Percentiles rank a stretch among this genome's conserved stretches.
phyloP scores from a whole-genome alignment of 2,329 filamentous ascomycete species.

The Lecanicillium sp. region DNA sequence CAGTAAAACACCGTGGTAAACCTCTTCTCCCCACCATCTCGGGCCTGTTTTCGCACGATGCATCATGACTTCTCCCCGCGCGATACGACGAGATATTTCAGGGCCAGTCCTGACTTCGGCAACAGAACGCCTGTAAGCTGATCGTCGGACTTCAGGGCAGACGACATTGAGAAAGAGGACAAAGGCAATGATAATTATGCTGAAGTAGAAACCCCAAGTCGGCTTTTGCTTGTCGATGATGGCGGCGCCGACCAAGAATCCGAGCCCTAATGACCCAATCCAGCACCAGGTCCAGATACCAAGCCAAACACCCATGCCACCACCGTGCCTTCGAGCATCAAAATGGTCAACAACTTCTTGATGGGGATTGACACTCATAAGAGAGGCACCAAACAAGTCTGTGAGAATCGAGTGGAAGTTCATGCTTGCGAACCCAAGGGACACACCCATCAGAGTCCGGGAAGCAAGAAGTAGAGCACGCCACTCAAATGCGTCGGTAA shows the following conservation, averaged over 20 bases:
- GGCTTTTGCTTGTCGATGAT: constrained; percentile 59
- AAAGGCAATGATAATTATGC: constrained; percentile 57
- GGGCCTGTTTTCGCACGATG: constrained; percentile 66
- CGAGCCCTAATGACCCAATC: constrained; percentile 62
- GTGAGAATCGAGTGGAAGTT: constrained; percentile 66
- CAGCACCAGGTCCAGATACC: constrained; percentile 73
- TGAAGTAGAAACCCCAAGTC: constrained; percentile 69
- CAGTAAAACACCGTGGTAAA: constrained; percentile 61
- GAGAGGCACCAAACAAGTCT: constrained; percentile 68
- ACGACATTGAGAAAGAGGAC: constrained; percentile 64
- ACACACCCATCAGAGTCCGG: constrained; percentile 58
- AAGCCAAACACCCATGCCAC: constrained; percentile 74
- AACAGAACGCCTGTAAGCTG: constrained; percentile 60
- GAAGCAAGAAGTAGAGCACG: constrained; percentile 54
- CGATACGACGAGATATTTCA: constrained; percentile 49
- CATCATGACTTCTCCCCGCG: constrained; percentile 69
- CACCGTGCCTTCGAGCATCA: constrained; percentile 66
- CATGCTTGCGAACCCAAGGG: constrained; percentile 69
- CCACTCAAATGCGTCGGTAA: constrained; percentile 48
- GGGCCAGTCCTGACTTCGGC: constrained; percentile 52
- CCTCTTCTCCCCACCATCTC: constrained; percentile 69
- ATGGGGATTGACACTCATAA: constrained; percentile 65
- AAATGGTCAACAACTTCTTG: constrained; percentile 61
- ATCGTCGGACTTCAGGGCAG: constrained; percentile 63
- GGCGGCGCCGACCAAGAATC: constrained; percentile 63